These are phyloP conservation scores for Blastocystis sp. DNA, from an alignment of 352 stramenopile genomes.

Conservation along the genomic window DNA sequence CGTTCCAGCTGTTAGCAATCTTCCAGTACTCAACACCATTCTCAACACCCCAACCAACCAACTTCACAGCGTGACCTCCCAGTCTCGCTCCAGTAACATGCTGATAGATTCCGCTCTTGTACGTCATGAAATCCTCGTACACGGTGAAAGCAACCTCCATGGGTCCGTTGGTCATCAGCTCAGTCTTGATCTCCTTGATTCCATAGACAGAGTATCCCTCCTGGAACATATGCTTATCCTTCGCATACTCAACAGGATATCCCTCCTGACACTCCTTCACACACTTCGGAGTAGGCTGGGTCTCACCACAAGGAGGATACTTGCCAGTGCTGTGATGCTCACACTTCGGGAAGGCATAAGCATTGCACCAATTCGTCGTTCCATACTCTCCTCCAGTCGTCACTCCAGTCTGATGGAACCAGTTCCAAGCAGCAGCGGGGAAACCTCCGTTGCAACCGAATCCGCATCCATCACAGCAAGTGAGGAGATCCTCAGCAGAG, in stretches of 20 bases:
- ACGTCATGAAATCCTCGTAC: slow-evolving; percentile 65
- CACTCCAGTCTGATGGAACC: slow-evolving; percentile 62
- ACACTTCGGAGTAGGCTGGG: slow-evolving; percentile 56
- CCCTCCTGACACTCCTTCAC: slow-evolving; percentile 53
- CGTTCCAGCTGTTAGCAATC: slow-evolving; percentile 62
- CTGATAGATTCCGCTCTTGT: slow-evolving; percentile 61
- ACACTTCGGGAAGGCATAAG: slow-evolving; percentile 63
- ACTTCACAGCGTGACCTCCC: slow-evolving; percentile 62
- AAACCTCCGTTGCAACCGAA: slow-evolving; percentile 65
- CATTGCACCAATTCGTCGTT: slow-evolving; percentile 60
- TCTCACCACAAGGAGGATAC: slow-evolving; percentile 58
- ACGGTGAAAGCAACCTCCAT: slow-evolving; percentile 61
- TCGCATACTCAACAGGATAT: slow-evolving; percentile 54
- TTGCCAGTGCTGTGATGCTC: slow-evolving; percentile 62
- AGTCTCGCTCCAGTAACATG: slow-evolving; percentile 60
- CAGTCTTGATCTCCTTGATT: slow-evolving; percentile 59
- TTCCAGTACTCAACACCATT: slow-evolving; percentile 62
- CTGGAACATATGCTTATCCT: slow-evolving; percentile 63
- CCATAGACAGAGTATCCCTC: slow-evolving; percentile 40
- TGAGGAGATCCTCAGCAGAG: slow-evolving; percentile 62
- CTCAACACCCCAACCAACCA: slow-evolving; percentile 62
- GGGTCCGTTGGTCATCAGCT: slow-evolving; percentile 53
- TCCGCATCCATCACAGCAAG: slow-evolving; percentile 63
- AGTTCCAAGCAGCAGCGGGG: slow-evolving; percentile 62
- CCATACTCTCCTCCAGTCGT: slow-evolving; percentile 62